Evolutionary conservation across 345 rosid species (phyloP), one percentile per base, ranked within the genome.

Genomic region (Salix caprea): DNA sequence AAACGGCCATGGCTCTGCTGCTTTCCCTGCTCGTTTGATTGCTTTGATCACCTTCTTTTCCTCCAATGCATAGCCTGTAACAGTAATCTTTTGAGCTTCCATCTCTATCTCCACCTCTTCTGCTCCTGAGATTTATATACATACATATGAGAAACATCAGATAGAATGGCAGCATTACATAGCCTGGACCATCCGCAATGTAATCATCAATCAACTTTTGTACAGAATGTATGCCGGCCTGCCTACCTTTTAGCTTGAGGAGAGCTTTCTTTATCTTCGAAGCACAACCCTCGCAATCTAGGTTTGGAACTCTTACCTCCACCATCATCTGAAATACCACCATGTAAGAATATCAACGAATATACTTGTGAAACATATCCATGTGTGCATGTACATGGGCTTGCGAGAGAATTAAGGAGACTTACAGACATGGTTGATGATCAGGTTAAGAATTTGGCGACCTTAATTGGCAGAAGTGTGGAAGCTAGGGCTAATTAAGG

Each of bases 1-100:
- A 80, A 91, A 92, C 26, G 97, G 99, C 99, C 97, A 95, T n/a
- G 83, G 87, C 87, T 90, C 99, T 9, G 92, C 97, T 13, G 94
- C 91, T 76, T 95, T 95, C 75, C 79, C 79, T 70, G 74, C 70
- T 16, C 75, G 54, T 42, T 77, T 77, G 21, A 77, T 77, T 2
- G 79, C 75, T 65, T 66, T 72, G 44, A 78, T 4, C 72, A 78
- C 81, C 81, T 71, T 78, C 81, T 78, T 78, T 40, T 72, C 76
- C 28, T 92, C 97, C 70, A 90, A 42, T 44, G 79, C 76, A 69
- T 89, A 88, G 18, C 98, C 97, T 77, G 89, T 82, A 67, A 86
- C 91, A 7, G 96, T 93, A 11, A 95, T 86, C 72, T 95, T 95
- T 67, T 91, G 97, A 6, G 50, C 85, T 82, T 89, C 96, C 96